Base-by-base conservation (phyloP, 2,329 filamentous ascomycete species). In the Colletotrichum trifolii region DNA sequence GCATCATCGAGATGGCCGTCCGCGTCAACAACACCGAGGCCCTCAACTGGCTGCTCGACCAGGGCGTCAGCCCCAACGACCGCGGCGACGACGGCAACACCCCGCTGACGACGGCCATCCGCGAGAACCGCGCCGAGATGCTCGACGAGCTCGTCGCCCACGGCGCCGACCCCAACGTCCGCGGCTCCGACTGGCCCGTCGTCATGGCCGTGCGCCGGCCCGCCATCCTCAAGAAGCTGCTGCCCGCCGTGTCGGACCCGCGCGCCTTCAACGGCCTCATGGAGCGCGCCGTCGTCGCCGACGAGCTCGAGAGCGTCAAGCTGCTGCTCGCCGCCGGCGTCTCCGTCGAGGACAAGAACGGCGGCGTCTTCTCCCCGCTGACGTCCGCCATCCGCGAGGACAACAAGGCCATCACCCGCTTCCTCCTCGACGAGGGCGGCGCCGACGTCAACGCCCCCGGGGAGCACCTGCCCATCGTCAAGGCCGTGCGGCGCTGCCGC, bases 381-480 rank as follows among this genome's bases (percentile, higher is more conserved):
- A 91, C 89, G 0, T 89, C 87, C 0, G 87, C 88, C 8, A 86
- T 91, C 60, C 87, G 89, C 11, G 89, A 91, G 74, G 79, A 86
- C 34, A 82, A 83, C 69, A 85, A 83, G 48, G 83, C 85, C 0
- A 90, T 91, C 60, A 87, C 90, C 45, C 74, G 74, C 4, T 91
- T 82, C 76, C 82, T 91, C 9, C 79, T 91, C 62, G 82, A 86
- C 53, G 84, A 88, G 66, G 88, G 83, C 1, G 83, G 83, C 8
- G 89, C 89, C 0, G 87, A 91, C 70, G 83, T 87, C 48, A 91
- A 91, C 72, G 81, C 86, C 0, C 89, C 89, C 0, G 89, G 89
- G 17, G 89, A 92, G 78, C 89, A 92, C 74, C 77, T 92, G 10
- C 89, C 89, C 8, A 83, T 92, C 57, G 88, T 92, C 73, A 92